These are phyloP conservation scores for Monosporascus sp. DNA, from an alignment of 2,329 filamentous ascomycete genomes.

Conservation along the genomic window DNA sequence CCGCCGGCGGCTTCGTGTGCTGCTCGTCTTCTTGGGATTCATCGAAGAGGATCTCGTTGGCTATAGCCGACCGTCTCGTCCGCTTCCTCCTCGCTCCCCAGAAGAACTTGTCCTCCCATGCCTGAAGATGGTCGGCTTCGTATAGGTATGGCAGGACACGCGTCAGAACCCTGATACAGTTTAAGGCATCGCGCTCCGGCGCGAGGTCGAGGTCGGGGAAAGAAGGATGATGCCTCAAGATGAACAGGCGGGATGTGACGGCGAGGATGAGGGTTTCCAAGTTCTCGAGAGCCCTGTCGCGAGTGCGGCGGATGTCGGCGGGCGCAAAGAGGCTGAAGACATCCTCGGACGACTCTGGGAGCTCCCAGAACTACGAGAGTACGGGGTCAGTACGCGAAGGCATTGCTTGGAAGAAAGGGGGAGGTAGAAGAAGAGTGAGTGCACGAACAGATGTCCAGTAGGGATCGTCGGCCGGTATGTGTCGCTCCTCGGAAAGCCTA, in stretches of 20 bases:
- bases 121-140: constrained; percentile 74
- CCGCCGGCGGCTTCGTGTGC: constrained; percentile 39
- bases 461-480: constrained; percentile 79
- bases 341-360: constrained; percentile 92
- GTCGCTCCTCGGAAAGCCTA: constrained; percentile 82
- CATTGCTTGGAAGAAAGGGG: not conserved
- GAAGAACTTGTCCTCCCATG: constrained; percentile 92
- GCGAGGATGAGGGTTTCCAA: constrained; percentile 84
- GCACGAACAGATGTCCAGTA: constrained; percentile 85
- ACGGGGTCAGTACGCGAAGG: constrained; percentile 10
- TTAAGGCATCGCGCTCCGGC: constrained; percentile 78
- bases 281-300: constrained; percentile 80
- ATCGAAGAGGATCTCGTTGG: constrained; percentile 79
- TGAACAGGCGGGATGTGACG: constrained; percentile 74
- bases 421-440: not conserved
- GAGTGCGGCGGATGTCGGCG: constrained; percentile 79
- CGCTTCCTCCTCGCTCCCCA: constrained; percentile 73
- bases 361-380: constrained; percentile 77
- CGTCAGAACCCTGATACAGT: constrained; percentile 89
- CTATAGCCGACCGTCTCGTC: constrained; percentile 58
- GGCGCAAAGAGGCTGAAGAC: constrained; percentile 94
- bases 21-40: constrained; percentile 56
- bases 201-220: constrained; percentile 85
- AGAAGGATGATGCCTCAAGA: constrained; percentile 80
- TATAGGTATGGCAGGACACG: constrained; percentile 87